Evolutionary conservation across 23 red algal species (phyloP).

Genomic region (Gracilaria gracilis): DNA sequence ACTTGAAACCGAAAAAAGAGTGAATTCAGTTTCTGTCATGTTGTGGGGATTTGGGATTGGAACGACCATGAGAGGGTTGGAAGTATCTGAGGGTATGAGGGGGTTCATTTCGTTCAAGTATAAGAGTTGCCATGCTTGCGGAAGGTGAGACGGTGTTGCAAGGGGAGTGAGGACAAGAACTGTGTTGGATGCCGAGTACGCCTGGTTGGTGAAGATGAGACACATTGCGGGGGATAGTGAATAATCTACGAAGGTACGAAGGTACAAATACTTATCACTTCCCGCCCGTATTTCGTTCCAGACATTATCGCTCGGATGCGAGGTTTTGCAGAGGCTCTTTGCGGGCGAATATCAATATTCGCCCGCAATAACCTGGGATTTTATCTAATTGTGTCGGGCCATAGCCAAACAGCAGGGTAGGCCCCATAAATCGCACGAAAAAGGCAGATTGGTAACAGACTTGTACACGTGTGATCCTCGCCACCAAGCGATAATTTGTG

Average conservation of each 20-base stretch:
- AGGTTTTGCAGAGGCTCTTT: too few relatives aligned
- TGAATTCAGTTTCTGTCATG: not conserved
- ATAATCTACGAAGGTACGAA: not conserved
- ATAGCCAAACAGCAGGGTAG: too few relatives aligned
- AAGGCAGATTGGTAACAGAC: too few relatives aligned
- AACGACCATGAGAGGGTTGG: slow-evolving; percentile 15
- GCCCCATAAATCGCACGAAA: too few relatives aligned
- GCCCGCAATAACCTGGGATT: too few relatives aligned
- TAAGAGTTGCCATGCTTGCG: slow-evolving; percentile 16
- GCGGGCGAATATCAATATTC: too few relatives aligned
- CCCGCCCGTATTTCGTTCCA: too few relatives aligned
- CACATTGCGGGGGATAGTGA: not conserved
- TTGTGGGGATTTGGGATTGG: slow-evolving; percentile 11
- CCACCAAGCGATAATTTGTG: too few relatives aligned
- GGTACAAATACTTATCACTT: too few relatives aligned
- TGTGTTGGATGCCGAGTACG: slow-evolving; percentile 1
- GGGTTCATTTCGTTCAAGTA: slow-evolving; percentile 19
- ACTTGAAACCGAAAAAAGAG: not conserved
- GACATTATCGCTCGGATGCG: too few relatives aligned
- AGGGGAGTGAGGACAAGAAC: slow-evolving; percentile 8
- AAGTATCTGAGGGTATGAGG: not conserved
- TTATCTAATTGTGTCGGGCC: too few relatives aligned
- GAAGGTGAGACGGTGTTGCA: not conserved
- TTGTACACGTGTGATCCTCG: too few relatives aligned
- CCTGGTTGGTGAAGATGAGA: slow-evolving; percentile 3